Conservation (phyloP, 805 yeast genomes). For the Nakazawaea pomicola region DNA sequence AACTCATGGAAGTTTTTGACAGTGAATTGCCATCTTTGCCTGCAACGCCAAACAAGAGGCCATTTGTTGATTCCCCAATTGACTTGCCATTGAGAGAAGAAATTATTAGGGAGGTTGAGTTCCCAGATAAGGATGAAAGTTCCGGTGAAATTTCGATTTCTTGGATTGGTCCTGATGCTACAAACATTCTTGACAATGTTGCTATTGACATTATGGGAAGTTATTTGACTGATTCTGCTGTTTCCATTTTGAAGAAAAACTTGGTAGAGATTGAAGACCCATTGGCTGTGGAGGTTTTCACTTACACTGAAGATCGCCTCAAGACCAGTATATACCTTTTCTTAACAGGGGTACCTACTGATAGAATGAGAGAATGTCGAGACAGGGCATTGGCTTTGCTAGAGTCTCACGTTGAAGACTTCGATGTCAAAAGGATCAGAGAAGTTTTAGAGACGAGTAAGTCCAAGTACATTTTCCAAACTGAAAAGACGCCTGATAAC, state of each 20-base stretch:
- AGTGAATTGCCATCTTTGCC: conserved; percentile 41
- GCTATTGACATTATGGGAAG: conserved; percentile 70
- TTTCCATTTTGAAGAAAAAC: conserved; percentile 65
- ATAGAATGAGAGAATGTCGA: conserved; percentile 49
- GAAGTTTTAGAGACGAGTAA: conserved; percentile 64
- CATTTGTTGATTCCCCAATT: conserved; percentile 71
- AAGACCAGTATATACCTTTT: conserved; percentile 53
- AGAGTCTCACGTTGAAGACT: conserved; percentile 41
- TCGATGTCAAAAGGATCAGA: conserved; percentile 61
- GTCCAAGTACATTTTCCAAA: conserved; percentile 52
- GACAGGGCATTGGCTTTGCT: conserved; percentile 45
- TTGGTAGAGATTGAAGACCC: conserved; percentile 84
- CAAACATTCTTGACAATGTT: conserved; percentile 45
- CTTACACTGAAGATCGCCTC: conserved; percentile 69
- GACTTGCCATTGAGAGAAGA: conserved; percentile 34
- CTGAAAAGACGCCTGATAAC: conserved; percentile 59
- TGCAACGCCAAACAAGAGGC: conserved; percentile 43
- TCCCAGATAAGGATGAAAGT: conserved; percentile 87
- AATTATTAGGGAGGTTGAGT: conserved; percentile 51
- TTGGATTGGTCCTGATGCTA: conserved; percentile 77
- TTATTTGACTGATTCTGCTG: conserved; percentile 73
- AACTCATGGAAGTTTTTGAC: conserved; percentile 60
- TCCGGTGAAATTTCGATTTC: conserved; percentile 69
- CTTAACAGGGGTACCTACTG: conserved; percentile 74
- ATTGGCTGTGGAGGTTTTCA: conserved; percentile 63